Evolutionary conservation across 306 rosid genomes (phyloP).

Genomic region (Myrica gale): DNA sequence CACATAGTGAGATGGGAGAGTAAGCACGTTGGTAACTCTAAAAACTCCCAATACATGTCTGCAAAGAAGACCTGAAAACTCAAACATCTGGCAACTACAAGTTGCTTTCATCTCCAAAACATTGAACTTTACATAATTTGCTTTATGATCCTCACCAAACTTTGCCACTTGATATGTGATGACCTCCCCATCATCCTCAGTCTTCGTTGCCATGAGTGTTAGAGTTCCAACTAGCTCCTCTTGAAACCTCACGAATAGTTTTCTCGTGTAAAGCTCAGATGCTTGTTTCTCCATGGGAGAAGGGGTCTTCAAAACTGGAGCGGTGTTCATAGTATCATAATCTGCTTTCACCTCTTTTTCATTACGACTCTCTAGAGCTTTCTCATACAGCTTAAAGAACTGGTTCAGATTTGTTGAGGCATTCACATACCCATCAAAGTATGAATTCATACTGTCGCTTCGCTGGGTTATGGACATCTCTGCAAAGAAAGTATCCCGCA

Average conservation of each 20-base stretch:
- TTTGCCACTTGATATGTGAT: slow-evolving; percentile 85
- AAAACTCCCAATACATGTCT: slow-evolving; percentile 95
- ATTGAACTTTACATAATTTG: slow-evolving; percentile 70
- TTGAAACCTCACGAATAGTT: slow-evolving; percentile 81
- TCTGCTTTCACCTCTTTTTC: slow-evolving; percentile 99
- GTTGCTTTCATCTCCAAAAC: slow-evolving; percentile 85
- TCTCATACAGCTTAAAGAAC: slow-evolving; percentile 94
- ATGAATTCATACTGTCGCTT: slow-evolving; percentile 98
- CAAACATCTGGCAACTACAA: slow-evolving; percentile 99
- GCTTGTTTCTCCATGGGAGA: slow-evolving; percentile 99
- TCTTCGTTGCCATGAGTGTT: slow-evolving; percentile 84
- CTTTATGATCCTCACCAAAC: slow-evolving; percentile 91
- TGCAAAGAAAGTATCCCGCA: slow-evolving; percentile 91
- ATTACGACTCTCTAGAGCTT: slow-evolving; percentile 94
- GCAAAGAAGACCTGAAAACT: slow-evolving; percentile 98
- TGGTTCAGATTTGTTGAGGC: slow-evolving; percentile 93
- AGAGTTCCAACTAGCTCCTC: slow-evolving; percentile 95
- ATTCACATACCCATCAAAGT: slow-evolving; percentile 97
- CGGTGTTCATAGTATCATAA: slow-evolving; percentile 85
- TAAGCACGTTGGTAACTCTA: slow-evolving; percentile 94
- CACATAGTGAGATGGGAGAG: slow-evolving; percentile 91
- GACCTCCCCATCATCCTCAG: slow-evolving; percentile 77
- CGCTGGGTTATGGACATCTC: slow-evolving; percentile 98
- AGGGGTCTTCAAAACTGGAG: slow-evolving; percentile 79
- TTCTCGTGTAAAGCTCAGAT: slow-evolving; percentile 86